These are phyloP conservation scores for Xylaria venustula DNA, from an alignment of 495 filamentous ascomycete genomes.

Conservation along the genomic window DNA sequence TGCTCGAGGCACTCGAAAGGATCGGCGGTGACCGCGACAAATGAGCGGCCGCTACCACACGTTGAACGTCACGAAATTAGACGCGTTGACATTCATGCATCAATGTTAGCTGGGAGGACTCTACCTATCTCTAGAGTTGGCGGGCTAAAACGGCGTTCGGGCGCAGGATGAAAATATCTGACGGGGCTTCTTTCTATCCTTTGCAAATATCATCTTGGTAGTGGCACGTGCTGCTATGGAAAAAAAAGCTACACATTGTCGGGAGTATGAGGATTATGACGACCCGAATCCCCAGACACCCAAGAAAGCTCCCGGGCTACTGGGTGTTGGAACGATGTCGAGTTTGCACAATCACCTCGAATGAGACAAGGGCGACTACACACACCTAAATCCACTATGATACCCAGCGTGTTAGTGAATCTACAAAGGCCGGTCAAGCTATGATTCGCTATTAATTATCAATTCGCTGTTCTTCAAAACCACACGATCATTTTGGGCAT, in stretches of 20 bases:
- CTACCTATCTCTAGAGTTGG: not conserved
- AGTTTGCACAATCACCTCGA: not conserved
- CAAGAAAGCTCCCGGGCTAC: not conserved
- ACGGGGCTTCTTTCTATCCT: not conserved
- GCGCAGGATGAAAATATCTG: constrained; percentile 10
- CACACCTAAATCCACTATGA: not conserved
- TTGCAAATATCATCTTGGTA: not conserved
- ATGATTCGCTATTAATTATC: not conserved
- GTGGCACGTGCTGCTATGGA: not conserved
- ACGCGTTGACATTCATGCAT: not conserved
- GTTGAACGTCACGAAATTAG: not conserved
- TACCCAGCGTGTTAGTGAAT: not conserved
- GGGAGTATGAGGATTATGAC: not conserved
- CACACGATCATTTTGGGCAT: not conserved
- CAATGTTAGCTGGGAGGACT: constrained; percentile 3
- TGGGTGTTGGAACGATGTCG: constrained; percentile 2
- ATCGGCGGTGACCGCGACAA: constrained; percentile 50
- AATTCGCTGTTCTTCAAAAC: constrained; percentile 1
- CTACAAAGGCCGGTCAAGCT: not conserved
- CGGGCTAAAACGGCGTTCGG: constrained; percentile 12
- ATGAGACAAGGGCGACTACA: not conserved
- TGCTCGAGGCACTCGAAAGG: constrained; percentile 77
- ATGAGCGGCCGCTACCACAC: constrained; percentile 13
- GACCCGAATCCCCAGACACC: not conserved
- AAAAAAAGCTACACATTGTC: not conserved